These are phyloP conservation scores for Cordia subcordata DNA, from an alignment of 257 asterid genomes.

Conservation along the genomic window DNA sequence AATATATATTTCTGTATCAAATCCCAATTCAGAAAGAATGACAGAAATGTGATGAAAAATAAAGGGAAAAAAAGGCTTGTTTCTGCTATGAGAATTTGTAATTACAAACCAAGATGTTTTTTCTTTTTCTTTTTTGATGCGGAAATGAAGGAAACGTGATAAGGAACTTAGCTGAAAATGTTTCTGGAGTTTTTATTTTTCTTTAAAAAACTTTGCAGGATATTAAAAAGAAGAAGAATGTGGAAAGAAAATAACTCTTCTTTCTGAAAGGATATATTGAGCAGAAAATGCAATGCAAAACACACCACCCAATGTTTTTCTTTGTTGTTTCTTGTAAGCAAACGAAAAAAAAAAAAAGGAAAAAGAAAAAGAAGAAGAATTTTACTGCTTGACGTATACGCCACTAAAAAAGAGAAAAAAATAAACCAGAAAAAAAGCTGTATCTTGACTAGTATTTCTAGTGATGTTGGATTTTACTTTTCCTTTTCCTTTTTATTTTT, in stretches of 20 bases:
- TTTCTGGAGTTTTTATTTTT: too few relatives aligned
- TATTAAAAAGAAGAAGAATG: too few relatives aligned
- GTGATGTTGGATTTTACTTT: neutral
- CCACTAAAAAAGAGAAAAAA: conserved; percentile 22
- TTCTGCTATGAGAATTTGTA: conserved; percentile 17
- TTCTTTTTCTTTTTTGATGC: neutral
- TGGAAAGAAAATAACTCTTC: too few relatives aligned
- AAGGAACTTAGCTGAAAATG: neutral
- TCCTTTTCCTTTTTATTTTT: neutral
- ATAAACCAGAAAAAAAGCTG: too few relatives aligned
- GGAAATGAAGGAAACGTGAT: neutral
- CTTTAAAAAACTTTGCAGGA: too few relatives aligned
- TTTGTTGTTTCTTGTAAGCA: neutral
- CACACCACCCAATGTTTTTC: neutral
- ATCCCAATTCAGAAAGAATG: conserved; percentile 20
- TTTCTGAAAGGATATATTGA: too few relatives aligned
- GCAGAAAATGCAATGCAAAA: too few relatives aligned
- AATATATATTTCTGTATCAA: conserved; percentile 2
- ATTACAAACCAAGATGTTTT: too few relatives aligned
- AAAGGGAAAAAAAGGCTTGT: conserved; percentile 24
- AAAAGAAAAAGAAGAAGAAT: neutral
- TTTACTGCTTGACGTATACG: conserved; percentile 39
- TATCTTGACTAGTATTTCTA: neutral
- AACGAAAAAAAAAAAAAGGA: too few relatives aligned
- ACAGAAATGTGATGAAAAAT: neutral